Conservation (phyloP, 495 filamentous ascomycete species). For the Chaetomium cochliodes region DNA sequence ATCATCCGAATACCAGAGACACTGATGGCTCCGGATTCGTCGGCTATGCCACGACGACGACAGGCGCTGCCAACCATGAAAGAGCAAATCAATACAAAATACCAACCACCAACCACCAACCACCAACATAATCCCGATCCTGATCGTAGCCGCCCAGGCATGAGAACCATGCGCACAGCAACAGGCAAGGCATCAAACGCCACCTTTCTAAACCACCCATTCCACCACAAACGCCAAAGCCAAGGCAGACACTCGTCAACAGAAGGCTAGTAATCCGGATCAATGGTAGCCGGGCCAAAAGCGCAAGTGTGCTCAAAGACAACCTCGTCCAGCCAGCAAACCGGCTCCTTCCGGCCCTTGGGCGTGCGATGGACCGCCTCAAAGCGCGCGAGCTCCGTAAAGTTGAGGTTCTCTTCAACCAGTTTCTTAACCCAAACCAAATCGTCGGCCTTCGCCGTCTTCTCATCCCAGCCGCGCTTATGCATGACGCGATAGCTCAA, state of each 20-base stretch:
- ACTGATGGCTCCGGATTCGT: neutral
- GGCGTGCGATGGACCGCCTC: conserved; percentile 20
- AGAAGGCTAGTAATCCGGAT: neutral
- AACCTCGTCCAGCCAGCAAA: conserved; percentile 33
- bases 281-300: neutral
- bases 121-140: neutral
- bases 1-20: no score
- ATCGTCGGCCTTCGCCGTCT: conserved; percentile 23
- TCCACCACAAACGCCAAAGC: neutral
- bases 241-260: neutral
- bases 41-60: neutral
- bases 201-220: no score
- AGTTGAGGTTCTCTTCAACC: conserved; percentile 30
- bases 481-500: conserved; percentile 31
- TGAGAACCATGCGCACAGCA: no score
- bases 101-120: neutral
- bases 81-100: neutral
- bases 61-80: neutral
- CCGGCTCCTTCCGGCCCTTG: conserved; percentile 12
- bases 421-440: conserved; percentile 33
- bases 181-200: neutral
- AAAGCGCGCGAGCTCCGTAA: conserved; percentile 26
- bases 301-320: conserved; percentile 33
- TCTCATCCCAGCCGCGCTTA: conserved; percentile 13
- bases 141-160: neutral